Evolutionary conservation across 805 yeast genomes (phyloP).

Genomic region (Ogataea nonfermentans): DNA sequence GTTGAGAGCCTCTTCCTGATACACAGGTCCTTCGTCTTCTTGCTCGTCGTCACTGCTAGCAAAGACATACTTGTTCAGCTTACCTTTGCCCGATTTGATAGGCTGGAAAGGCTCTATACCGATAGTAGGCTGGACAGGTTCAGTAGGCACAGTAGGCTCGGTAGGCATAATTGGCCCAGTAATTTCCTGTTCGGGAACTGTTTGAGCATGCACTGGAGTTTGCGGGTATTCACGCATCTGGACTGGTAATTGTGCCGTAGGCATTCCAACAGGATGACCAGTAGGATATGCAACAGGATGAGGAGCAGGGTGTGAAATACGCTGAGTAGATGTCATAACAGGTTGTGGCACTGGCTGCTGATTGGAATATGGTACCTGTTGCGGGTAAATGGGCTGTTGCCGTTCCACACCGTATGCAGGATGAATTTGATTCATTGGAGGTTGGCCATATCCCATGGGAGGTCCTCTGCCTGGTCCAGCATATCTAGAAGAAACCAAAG

Average conservation of each 20-base stretch:
- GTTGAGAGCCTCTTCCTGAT: constrained; percentile 11
- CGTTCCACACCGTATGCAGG: too few relatives aligned
- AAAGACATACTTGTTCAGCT: constrained; percentile 28
- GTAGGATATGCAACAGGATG: too few relatives aligned
- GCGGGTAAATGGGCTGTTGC: background rate
- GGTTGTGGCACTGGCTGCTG: background rate
- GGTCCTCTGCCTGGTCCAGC: constrained; percentile 7
- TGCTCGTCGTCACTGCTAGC: constrained; percentile 29
- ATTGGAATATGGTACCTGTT: background rate
- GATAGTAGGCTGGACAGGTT: background rate
- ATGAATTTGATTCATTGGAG: background rate
- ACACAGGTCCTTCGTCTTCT: constrained; percentile 16
- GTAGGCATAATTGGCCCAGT: background rate
- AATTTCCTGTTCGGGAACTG: too few relatives aligned
- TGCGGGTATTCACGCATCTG: too few relatives aligned
- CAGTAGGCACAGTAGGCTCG: background rate
- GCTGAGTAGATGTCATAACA: background rate
- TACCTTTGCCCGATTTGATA: constrained; percentile 18
- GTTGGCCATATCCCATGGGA: background rate
- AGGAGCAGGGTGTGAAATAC: too few relatives aligned
- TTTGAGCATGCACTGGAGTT: too few relatives aligned
- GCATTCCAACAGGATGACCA: too few relatives aligned
- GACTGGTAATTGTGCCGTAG: too few relatives aligned
- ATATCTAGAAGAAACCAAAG: constrained; percentile 17
- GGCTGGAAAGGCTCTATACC: constrained; percentile 16